Evolutionary conservation across 441 rosid species (phyloP), one percentile per base, ranked within the genome.

Genomic region (Populus hybrid): DNA sequence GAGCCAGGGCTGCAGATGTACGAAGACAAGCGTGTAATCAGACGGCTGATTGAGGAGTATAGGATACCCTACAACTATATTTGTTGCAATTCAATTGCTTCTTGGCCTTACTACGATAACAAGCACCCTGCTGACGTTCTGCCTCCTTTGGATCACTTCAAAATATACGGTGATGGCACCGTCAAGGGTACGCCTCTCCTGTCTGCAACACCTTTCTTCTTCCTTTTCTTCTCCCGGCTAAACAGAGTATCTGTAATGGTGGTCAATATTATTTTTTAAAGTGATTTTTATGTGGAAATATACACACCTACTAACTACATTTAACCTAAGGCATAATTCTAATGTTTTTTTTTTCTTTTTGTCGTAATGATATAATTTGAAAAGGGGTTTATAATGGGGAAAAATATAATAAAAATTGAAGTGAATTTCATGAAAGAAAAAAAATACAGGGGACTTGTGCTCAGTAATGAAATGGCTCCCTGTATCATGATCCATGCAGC

Each of bases 71-170:
- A 82, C 79, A 87, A 87, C 10, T 87, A 89, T 81, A 86, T 89
- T 35, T 89, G 90, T 68, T 89, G 90, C 87, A 89, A 89, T 50
- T 89, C 92, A 32, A 82, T 89, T 46, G 92, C 90, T 21, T 83
- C 90, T 6, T 89, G 92, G 92, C 92, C 92, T 21, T 89, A 89
- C 79, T 78, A 63, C 40, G 82, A 86, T 59, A 87, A 87, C 69
- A 82, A 72, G 1, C 92, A 89, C 81, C 92, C 90, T 6, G 68
- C 90, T 0, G 86, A 87, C 36, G 84, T 83, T 32, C 73, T 82
- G 10, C 92, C 92, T 2, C 92, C 92, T 30, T 66, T 87, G 78
- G 89, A 87, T 59, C 81, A 66, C 26, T 84, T 84, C 67, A 80
- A 81, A 59, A 89, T 89, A 83, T 89, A 89, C 75, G 92, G 89